Conservation (phyloP, 495 filamentous ascomycete genomes). For the Aspergillus campestris region DNA sequence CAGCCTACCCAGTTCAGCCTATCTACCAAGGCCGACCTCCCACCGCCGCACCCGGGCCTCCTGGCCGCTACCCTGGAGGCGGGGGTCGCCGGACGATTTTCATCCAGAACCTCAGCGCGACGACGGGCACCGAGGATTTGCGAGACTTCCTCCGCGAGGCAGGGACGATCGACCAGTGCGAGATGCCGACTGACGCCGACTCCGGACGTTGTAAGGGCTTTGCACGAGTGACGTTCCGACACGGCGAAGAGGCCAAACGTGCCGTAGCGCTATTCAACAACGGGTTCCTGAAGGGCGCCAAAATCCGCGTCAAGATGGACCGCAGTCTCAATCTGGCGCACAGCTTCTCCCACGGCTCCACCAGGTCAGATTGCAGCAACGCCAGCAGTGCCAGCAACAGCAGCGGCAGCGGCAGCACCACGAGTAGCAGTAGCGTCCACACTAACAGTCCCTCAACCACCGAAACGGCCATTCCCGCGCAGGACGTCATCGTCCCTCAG, state of each 20-base stretch:
- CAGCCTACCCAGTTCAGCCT: no score
- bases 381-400: slow-evolving; percentile 1
- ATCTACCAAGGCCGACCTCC: neutral
- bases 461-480: neutral
- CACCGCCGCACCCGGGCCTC: neutral
- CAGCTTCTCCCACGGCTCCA: neutral
- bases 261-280: slow-evolving; percentile 25
- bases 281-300: slow-evolving; percentile 22
- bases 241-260: slow-evolving; percentile 26
- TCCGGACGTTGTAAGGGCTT: slow-evolving; percentile 13
- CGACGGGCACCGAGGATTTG: slow-evolving; percentile 19
- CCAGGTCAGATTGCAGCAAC: neutral
- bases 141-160: slow-evolving; percentile 13
- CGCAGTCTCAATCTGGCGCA: slow-evolving; percentile 2
- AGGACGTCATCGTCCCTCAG: no score
- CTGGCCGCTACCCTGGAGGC: neutral
- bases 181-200: slow-evolving; percentile 9
- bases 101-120: slow-evolving; percentile 21
- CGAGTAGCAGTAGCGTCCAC: no score
- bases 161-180: slow-evolving; percentile 24
- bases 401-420: neutral
- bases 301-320: slow-evolving; percentile 23
- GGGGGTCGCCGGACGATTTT: slow-evolving; percentile 15
- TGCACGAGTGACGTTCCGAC: slow-evolving; percentile 26
- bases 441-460: neutral